Conservation (phyloP, 2,329 filamentous ascomycete genomes). For the Monosporascus ibericus region DNA sequence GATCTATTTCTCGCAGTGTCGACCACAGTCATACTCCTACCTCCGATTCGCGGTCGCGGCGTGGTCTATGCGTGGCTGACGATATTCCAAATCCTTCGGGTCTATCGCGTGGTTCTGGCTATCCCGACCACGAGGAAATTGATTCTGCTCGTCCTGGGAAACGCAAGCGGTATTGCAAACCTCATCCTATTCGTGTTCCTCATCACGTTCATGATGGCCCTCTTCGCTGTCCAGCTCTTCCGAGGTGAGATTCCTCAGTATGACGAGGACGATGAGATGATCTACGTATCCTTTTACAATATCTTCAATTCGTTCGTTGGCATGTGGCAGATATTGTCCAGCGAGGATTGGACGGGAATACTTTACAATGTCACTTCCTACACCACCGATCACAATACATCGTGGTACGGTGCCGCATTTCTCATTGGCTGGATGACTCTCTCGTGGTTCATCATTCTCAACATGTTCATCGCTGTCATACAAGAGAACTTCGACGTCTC, state of each 20-base stretch:
- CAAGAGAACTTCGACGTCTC: constrained; percentile 99
- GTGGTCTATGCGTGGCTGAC: constrained; percentile 81
- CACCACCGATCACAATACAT: constrained; percentile 59
- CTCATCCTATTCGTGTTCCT: constrained; percentile 95
- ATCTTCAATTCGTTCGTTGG: constrained; percentile 95
- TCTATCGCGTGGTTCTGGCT: constrained; percentile 86
- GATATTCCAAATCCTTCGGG: constrained; percentile 85
- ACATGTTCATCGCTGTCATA: constrained; percentile 99
- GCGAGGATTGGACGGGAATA: constrained; percentile 89
- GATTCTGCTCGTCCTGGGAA: constrained; percentile 82
- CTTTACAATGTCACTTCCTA: constrained; percentile 75
- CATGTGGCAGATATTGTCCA: constrained; percentile 96
- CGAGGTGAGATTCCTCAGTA: constrained; percentile 70
- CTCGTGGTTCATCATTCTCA: constrained; percentile 90
- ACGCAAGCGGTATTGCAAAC: constrained; percentile 86
- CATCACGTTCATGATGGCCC: constrained; percentile 87
- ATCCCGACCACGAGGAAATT: constrained; percentile 82
- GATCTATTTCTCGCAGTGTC: constrained; percentile 76
- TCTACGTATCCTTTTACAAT: constrained; percentile 73
- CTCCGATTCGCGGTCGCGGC: constrained; percentile 66
- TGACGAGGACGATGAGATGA: constrained; percentile 55
- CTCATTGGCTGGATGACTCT: constrained; percentile 94
- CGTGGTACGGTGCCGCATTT: constrained; percentile 89
- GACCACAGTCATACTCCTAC: constrained; percentile 80
- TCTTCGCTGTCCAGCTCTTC: constrained; percentile 90